Evolutionary conservation across 306 rosid species (phyloP).

Genomic region (Hippophae tibetana): DNA sequence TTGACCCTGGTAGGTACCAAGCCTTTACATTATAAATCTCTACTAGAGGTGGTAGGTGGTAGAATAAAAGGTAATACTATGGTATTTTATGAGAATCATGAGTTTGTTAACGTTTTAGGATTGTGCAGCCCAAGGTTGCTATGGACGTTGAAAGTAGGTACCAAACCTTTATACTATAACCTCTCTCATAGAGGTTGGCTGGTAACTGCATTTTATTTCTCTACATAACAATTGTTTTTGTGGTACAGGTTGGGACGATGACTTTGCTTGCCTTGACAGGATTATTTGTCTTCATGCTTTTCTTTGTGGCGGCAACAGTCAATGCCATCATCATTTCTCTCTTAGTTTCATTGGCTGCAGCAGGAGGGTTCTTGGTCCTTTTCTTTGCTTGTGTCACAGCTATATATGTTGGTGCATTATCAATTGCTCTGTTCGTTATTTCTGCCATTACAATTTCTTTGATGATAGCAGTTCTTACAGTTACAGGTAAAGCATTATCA

Average conservation of each 20-base stretch:
- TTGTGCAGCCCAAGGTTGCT: too few relatives aligned
- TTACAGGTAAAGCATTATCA: conserved; percentile 44
- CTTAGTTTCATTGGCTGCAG: conserved; percentile 72
- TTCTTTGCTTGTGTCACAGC: conserved; percentile 61
- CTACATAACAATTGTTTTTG: neutral
- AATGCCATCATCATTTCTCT: conserved; percentile 65
- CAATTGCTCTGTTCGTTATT: conserved; percentile 58
- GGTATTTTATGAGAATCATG: too few relatives aligned
- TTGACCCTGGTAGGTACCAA: too few relatives aligned
- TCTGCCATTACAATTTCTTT: conserved; percentile 50
- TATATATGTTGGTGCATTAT: conserved; percentile 73
- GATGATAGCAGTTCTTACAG: conserved; percentile 47
- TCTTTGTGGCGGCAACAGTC: conserved; percentile 75
- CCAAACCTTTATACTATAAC: too few relatives aligned
- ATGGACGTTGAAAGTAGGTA: too few relatives aligned
- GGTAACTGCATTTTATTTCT: too few relatives aligned
- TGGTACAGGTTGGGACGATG: conserved; percentile 67
- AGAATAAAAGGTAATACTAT: too few relatives aligned
- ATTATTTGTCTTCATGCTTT: conserved; percentile 65
- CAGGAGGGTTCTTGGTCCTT: conserved; percentile 91
- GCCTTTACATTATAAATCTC: too few relatives aligned
- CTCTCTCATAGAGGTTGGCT: neutral
- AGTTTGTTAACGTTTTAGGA: too few relatives aligned
- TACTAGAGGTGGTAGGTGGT: too few relatives aligned
- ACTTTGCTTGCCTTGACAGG: conserved; percentile 62